Evolutionary conservation across 2,329 filamentous ascomycete genomes (phyloP).

Genomic region (Remersonia thermophila): DNA sequence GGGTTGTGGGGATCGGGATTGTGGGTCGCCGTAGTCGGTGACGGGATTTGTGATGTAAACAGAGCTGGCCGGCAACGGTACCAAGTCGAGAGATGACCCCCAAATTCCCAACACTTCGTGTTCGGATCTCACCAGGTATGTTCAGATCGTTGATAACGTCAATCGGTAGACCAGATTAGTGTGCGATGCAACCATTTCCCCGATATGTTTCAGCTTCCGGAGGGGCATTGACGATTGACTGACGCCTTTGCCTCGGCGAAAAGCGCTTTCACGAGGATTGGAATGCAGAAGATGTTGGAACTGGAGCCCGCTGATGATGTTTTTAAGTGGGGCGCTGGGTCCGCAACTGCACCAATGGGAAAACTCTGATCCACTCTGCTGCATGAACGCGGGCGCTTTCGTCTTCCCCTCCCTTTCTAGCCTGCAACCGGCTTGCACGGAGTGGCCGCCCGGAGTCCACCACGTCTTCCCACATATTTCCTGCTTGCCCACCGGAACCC

Average conservation of each 20-base stretch:
- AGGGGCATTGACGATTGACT: not conserved
- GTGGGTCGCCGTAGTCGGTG: conserved; percentile 4
- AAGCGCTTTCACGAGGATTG: not conserved
- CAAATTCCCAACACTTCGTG: not conserved
- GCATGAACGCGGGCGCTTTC: not conserved
- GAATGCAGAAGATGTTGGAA: not conserved
- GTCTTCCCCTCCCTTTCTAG: too few species aligned
- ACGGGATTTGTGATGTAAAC: conserved; percentile 1
- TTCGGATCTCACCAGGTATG: not conserved
- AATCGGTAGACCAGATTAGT: too few species aligned
- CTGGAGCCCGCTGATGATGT: not conserved
- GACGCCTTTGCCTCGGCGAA: not conserved
- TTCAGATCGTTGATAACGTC: not conserved
- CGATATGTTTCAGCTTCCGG: too few species aligned
- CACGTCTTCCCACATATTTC: too few species aligned
- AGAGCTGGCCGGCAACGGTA: too few species aligned
- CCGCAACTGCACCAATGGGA: too few species aligned
- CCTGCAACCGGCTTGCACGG: not conserved
- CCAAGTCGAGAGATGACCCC: too few species aligned
- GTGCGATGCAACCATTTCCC: not conserved
- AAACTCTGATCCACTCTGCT: too few species aligned
- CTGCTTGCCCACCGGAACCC: not conserved
- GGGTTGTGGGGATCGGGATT: not conserved
- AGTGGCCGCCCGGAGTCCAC: not conserved
- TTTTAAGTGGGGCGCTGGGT: not conserved